Evolutionary conservation across 2,329 filamentous ascomycete genomes (phyloP).

Genomic region (Colletotrichum nymphaeae): DNA sequence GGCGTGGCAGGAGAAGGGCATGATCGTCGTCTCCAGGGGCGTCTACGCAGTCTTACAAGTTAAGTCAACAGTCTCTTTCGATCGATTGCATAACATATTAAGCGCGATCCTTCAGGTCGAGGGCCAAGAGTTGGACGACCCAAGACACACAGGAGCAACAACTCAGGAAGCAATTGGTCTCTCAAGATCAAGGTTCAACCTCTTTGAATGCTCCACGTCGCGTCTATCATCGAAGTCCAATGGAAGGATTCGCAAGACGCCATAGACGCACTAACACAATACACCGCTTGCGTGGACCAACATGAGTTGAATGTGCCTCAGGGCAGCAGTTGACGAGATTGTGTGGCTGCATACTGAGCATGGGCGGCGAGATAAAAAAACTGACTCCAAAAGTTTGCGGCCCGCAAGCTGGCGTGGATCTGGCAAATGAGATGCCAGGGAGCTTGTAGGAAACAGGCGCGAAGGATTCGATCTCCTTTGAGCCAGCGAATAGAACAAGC

Average conservation of each 20-base stretch:
- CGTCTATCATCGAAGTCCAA: neutral
- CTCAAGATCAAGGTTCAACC: neutral
- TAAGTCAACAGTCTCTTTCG: neutral
- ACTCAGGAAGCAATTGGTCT: neutral
- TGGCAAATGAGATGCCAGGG: conserved; percentile 12
- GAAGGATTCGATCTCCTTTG: conserved; percentile 24
- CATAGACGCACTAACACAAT: neutral
- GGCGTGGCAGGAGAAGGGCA: neutral
- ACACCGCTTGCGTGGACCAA: neutral
- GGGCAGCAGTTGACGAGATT: conserved; percentile 15
- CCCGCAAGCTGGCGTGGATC: conserved; percentile 1
- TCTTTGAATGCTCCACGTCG: neutral
- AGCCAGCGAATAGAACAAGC: neutral
- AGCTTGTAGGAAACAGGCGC: conserved; percentile 20
- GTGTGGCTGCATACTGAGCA: conserved; percentile 23
- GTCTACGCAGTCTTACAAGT: neutral
- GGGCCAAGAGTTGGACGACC: neutral
- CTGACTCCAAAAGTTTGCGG: neutral
- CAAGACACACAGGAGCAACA: neutral
- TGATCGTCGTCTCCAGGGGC: neutral
- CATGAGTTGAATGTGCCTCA: neutral
- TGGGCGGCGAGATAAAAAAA: neutral
- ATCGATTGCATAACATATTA: neutral
- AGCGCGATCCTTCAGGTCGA: neutral
- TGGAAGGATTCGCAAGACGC: neutral